Percentiles rank a stretch among this genome's conserved stretches.
Conservation (phyloP, 129 eudicot genomes). For the Pseudognaphalium luteoalbum region DNA sequence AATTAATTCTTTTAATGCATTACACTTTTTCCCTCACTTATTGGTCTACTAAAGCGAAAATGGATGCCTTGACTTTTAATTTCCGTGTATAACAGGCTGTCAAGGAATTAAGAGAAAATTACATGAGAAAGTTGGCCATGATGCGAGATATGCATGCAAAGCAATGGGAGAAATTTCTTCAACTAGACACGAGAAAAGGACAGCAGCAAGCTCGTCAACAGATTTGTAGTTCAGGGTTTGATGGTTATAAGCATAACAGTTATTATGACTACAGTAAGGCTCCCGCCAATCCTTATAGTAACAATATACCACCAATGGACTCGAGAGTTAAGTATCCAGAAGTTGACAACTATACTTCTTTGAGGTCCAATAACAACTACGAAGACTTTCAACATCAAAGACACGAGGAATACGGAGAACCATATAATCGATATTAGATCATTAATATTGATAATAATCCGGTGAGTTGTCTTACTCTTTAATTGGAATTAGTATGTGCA, state of each 20-base stretch:
- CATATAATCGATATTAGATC: conserved; percentile 69
- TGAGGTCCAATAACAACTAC: conserved; percentile 54
- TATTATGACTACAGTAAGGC: conserved; percentile 53
- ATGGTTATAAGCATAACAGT: conserved; percentile 49
- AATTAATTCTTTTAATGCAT: background rate
- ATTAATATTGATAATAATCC: conserved; percentile 23
- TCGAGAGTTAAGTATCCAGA: conserved; percentile 64
- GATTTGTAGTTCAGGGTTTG: conserved; percentile 47
- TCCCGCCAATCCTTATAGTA: conserved; percentile 36
- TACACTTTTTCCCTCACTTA: background rate
- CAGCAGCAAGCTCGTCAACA: conserved; percentile 57
- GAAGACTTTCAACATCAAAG: conserved; percentile 69
- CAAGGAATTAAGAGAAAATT: conserved; percentile 58
- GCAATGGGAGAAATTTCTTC: conserved; percentile 86
- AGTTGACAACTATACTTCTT: conserved; percentile 52
- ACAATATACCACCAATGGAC: conserved; percentile 52
- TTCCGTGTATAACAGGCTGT: conserved; percentile 47
- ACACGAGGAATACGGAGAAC: conserved; percentile 55
- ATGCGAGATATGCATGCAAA: conserved; percentile 60
- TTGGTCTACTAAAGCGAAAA: background rate
- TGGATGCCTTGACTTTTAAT: conserved; percentile 3
- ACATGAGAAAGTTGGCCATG: conserved; percentile 50
- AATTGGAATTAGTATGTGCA: conserved; percentile 15
- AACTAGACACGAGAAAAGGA: conserved; percentile 49
- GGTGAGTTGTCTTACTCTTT: conserved; percentile 60